phyloP scores from a whole-genome alignment of 2,329 filamentous ascomycete genomes.

The Rhynchosporium agropyri region DNA sequence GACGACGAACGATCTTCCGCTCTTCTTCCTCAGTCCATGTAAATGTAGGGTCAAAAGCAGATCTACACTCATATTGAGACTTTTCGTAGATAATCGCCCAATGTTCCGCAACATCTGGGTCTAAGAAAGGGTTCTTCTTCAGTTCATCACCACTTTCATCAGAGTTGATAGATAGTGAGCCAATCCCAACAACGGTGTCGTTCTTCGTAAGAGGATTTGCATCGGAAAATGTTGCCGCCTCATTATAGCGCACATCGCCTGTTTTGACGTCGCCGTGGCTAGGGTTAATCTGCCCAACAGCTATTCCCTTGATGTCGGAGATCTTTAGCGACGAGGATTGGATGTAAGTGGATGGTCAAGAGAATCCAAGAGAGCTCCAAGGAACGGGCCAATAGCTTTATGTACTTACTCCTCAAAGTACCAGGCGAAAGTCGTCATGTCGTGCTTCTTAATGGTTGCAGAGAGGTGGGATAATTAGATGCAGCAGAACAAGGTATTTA shows the following conservation, averaged over 20 bases:
- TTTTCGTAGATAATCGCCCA: conserved; percentile 35
- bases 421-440: background rate
- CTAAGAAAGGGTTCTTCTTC: conserved; percentile 33
- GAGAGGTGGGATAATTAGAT: no score
- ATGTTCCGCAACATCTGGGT: conserved; percentile 36
- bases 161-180: conserved; percentile 19
- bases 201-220: conserved; percentile 21
- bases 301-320: conserved; percentile 11
- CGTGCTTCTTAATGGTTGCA: conserved; percentile 6
- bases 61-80: conserved; percentile 36
- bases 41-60: conserved; percentile 33
- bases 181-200: conserved; percentile 3
- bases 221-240: conserved; percentile 25
- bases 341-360: conserved; percentile 12
- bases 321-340: conserved; percentile 1
- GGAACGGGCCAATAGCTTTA: background rate
- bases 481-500: background rate
- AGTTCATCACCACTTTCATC: conserved; percentile 28
- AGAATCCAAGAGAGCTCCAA: conserved; percentile 13
- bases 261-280: background rate
- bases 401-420: no score
- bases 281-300: background rate
- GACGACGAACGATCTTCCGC: conserved; percentile 32
- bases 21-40: conserved; percentile 39
- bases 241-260: conserved; percentile 28